These are phyloP conservation scores for Macrocybe gigantea DNA, from an alignment of 768 basidiomycete genomes.

Conservation along the genomic window DNA sequence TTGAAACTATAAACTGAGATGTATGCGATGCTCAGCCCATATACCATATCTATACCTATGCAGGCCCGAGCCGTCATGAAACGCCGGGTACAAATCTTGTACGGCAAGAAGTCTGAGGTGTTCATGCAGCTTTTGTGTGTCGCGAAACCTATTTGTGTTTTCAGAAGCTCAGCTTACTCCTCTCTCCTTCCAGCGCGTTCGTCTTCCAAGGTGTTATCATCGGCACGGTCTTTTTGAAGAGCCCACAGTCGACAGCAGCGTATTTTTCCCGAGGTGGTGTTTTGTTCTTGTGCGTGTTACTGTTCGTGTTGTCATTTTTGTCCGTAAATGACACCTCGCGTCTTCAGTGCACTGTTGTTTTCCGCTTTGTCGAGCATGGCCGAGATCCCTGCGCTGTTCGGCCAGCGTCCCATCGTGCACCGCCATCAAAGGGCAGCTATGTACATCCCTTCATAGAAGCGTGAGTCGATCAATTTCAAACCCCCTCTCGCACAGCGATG, in stretches of 20 bases:
- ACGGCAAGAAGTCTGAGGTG: slow-evolving; percentile 23
- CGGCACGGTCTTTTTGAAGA: slow-evolving; percentile 60
- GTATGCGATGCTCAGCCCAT: slow-evolving; percentile 20
- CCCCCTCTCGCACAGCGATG: not conserved
- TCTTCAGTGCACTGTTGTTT: slow-evolving; percentile 48
- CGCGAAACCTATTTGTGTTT: not conserved
- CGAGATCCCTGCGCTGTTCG: slow-evolving; percentile 59
- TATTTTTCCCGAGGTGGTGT: slow-evolving; percentile 77
- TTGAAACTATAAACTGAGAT: not conserved
- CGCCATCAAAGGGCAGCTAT: slow-evolving; percentile 56
- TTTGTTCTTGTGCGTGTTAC: slow-evolving; percentile 60
- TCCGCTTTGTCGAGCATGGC: slow-evolving; percentile 55
- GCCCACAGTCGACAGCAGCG: slow-evolving; percentile 47
- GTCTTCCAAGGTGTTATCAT: slow-evolving; percentile 45
- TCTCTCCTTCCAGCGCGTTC: slow-evolving; percentile 34
- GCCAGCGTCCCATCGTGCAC: slow-evolving; percentile 53
- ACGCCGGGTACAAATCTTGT: slow-evolving; percentile 32
- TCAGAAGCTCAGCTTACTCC: not conserved
- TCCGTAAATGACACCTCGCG: not conserved
- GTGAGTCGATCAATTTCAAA: slow-evolving; percentile 17
- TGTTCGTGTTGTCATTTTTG: not conserved
- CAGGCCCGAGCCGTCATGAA: slow-evolving; percentile 32
- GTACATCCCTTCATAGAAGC: slow-evolving; percentile 52
- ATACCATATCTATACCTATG: slow-evolving; percentile 30
- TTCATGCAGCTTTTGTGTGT: slow-evolving; percentile 25